Evolutionary conservation across 768 basidiomycete genomes (phyloP), one percentile per base, ranked within the genome.

Genomic region (Lactifluus hygrophoroides): DNA sequence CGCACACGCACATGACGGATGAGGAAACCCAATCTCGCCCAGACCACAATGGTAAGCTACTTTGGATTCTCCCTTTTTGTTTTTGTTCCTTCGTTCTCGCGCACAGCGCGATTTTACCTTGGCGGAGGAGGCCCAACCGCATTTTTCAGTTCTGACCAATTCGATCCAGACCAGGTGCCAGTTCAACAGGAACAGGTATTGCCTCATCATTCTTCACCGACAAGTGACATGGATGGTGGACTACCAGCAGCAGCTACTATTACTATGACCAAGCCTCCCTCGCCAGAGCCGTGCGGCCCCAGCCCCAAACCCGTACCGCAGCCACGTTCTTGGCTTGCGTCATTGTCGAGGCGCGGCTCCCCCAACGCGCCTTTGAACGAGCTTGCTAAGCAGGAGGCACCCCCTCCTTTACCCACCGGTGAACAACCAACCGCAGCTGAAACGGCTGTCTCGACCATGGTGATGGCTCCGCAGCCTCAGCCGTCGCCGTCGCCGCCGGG

Each of bases 301-400:
- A 23, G 11, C 23, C 17, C 32, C 27, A 23, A 47, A 44, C 49
- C 23, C 7, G 17, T 11, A 19, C 49, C 59, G 17, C 59, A 51
- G 30, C 30, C 54, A 51, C 59, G 59, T 37, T 56, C 54, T 5
- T 60, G 59, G 59, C 37, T 60, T 44, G 59, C 59, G 3, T 56
- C 59, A 17, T 42, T 60, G 21, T 60, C 59, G 11, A 25, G 44
- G 27, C 54, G 59, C 1, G 14, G 35, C 23, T 60, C 59, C 1
- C 51, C 59, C n/a, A 60, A 40, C 21, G 37, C 25, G 32, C 49
- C 59, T 21, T 13, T 56, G 28, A 56, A 46, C 8, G 49, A 51
- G 21, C 35, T 60, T 42, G 42, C 43, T 8, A 25, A 54, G 35
- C 54, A n/a, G n/a, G n/a, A 56, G 21, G 6, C 54, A 23, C 44